Evolutionary conservation across 2,329 filamentous ascomycete genomes (phyloP).

Genomic region (Nemania diffusa): DNA sequence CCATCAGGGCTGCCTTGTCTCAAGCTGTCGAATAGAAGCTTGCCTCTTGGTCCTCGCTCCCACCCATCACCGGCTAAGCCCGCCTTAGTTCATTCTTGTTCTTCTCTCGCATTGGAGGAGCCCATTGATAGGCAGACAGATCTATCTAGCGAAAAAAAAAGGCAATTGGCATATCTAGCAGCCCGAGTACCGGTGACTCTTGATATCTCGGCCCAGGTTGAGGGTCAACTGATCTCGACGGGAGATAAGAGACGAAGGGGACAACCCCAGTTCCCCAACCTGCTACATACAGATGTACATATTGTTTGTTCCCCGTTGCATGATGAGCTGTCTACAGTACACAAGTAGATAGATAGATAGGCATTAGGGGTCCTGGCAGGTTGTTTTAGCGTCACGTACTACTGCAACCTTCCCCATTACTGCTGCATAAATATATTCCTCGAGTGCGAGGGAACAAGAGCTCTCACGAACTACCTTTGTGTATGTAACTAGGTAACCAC

Average conservation of each 20-base stretch:
- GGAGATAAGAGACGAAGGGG: conserved; percentile 16
- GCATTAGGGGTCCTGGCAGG: conserved; percentile 26
- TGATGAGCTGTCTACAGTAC: background rate
- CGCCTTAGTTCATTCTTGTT: conserved; percentile 6
- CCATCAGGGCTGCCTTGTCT: conserved; percentile 17
- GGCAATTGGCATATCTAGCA: conserved; percentile 1
- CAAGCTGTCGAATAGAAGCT: conserved; percentile 23
- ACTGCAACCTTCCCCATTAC: conserved; percentile 22
- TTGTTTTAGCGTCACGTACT: conserved; percentile 14
- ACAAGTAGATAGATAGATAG: background rate
- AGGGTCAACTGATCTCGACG: conserved; percentile 14
- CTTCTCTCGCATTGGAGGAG: conserved; percentile 15
- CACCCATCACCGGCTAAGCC: conserved; percentile 2
- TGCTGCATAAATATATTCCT: conserved; percentile 2
- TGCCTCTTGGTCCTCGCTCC: conserved; percentile 1
- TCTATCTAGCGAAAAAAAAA: background rate
- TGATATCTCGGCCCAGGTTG: conserved; percentile 16
- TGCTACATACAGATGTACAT: background rate
- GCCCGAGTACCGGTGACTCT: background rate
- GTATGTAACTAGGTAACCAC: background rate
- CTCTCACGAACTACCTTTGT: conserved; percentile 3
- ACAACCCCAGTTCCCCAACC: conserved; percentile 7
- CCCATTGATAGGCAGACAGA: conserved; percentile 13
- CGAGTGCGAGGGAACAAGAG: background rate
- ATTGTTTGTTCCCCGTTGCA: background rate